phyloP scores from a whole-genome alignment of 2,329 filamentous ascomycete species.

The Cryphonectria nitschkei region DNA sequence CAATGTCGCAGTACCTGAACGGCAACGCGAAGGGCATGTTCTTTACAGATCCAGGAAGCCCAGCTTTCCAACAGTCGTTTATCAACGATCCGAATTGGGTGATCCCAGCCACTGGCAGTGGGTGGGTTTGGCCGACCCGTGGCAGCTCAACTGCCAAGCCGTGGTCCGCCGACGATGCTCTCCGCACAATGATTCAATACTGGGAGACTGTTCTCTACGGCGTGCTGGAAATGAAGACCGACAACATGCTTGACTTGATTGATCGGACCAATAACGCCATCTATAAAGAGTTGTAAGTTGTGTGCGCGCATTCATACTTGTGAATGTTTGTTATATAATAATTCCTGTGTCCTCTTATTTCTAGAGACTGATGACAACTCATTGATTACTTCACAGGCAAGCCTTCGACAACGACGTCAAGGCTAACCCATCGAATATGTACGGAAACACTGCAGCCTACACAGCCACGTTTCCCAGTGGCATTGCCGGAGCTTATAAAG shows the following conservation, averaged over 20 bases:
- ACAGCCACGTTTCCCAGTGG: too few relatives aligned
- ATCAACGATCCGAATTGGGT: too few relatives aligned
- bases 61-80: background rate
- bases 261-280: background rate
- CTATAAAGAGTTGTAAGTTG: background rate
- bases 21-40: background rate
- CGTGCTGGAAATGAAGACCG: background rate
- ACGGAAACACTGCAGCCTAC: too few relatives aligned
- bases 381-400: too few relatives aligned
- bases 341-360: too few relatives aligned
- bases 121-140: background rate
- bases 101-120: background rate
- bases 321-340: too few relatives aligned
- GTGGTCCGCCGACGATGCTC: background rate
- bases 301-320: background rate
- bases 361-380: too few relatives aligned
- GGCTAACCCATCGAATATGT: too few relatives aligned
- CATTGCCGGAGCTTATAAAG: too few relatives aligned
- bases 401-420: too few relatives aligned
- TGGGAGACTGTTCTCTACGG: background rate
- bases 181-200: background rate
- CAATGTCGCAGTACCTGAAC: background rate
- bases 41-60: background rate
- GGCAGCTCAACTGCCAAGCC: background rate
- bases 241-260: background rate